Evolutionary conservation across 169 alveolate genomes (phyloP), one percentile per base, ranked within the genome.

Genomic region (Blepharisma undulans): DNA sequence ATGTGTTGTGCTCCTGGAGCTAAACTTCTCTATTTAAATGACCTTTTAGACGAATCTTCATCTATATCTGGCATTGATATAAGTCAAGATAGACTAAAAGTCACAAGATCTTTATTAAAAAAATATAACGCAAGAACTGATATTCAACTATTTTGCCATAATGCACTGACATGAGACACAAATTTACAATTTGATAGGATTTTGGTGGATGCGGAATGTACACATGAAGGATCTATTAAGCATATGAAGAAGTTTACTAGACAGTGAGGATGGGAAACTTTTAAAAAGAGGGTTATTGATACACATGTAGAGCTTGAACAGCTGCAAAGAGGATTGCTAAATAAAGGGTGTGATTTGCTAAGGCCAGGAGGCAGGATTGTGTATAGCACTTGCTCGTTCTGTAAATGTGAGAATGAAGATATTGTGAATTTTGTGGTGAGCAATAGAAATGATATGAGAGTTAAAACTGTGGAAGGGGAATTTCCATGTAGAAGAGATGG

Each of bases 201-300:
- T 7, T 88, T 94, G n/a, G 94, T 94, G 25, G 97, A 94, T 78
- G 95, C 94, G 0, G 95, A 94, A 81, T 94, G 97, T 76, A 94
- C 97, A 19, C 97, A 94, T 86, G 97, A 94, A 34, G 97, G 95
- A 27, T 91, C 95, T 30, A 60, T 94, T 6, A 90, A 93, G 79
- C 97, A 94, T 86, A 92, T 96, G 30, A 66, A 92, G 30, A 94
- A 94, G 85, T 94, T 90, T 78, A 84, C 84, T 60, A 48, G 86
- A 18, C 84, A 90, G 30, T 91, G 97, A 94, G 96, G 77, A 71
- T 85, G 90, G 71, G 92, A 92, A 60, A 86, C 90, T 34, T 34
- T 36, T 60, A 72, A 72, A 33, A 61, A 19, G 7, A 36, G 59
- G 18, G 8, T 36, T 22, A 16, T 30, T 30, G 81, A 88, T 34